Evolutionary conservation across 257 asterid genomes (phyloP).

Genomic region (Striga asiatica): DNA sequence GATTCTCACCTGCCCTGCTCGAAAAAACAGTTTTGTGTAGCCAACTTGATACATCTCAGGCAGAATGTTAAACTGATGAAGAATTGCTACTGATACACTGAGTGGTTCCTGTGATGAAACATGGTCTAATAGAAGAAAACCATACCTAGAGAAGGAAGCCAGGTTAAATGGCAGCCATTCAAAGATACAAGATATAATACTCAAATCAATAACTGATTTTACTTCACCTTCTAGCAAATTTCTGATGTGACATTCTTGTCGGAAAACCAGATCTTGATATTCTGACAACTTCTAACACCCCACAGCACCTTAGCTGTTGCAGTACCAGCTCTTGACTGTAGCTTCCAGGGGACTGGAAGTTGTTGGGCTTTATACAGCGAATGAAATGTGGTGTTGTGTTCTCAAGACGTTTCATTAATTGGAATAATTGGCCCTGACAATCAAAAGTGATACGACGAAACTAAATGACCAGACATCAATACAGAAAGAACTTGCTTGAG

Average conservation of each 20-base stretch:
- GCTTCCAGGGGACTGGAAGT: slow-evolving; percentile 51
- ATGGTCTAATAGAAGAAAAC: slow-evolving; percentile 71
- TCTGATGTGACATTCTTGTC: slow-evolving; percentile 74
- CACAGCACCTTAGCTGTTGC: slow-evolving; percentile 79
- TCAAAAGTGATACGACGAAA: slow-evolving; percentile 1
- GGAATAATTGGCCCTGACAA: slow-evolving; percentile 62
- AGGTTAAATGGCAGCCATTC: background rate
- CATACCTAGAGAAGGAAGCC: slow-evolving; percentile 46
- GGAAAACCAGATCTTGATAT: slow-evolving; percentile 90
- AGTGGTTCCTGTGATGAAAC: slow-evolving; percentile 76
- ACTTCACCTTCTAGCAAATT: slow-evolving; percentile 63
- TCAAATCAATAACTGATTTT: background rate
- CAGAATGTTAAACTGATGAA: slow-evolving; percentile 75
- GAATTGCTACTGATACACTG: slow-evolving; percentile 73
- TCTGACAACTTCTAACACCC: slow-evolving; percentile 80
- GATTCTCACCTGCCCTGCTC: slow-evolving; percentile 70
- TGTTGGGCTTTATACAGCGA: slow-evolving; percentile 81
- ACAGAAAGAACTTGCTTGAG: background rate
- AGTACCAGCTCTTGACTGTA: slow-evolving; percentile 61
- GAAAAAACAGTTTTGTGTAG: slow-evolving; percentile 74
- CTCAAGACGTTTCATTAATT: slow-evolving; percentile 74
- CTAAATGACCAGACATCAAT: background rate
- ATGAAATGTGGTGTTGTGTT: slow-evolving; percentile 82
- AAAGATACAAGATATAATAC: background rate
- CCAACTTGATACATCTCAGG: slow-evolving; percentile 95